Evolutionary conservation across 495 filamentous ascomycete species (phyloP).

Genomic region (Cryomyces minteri): DNA sequence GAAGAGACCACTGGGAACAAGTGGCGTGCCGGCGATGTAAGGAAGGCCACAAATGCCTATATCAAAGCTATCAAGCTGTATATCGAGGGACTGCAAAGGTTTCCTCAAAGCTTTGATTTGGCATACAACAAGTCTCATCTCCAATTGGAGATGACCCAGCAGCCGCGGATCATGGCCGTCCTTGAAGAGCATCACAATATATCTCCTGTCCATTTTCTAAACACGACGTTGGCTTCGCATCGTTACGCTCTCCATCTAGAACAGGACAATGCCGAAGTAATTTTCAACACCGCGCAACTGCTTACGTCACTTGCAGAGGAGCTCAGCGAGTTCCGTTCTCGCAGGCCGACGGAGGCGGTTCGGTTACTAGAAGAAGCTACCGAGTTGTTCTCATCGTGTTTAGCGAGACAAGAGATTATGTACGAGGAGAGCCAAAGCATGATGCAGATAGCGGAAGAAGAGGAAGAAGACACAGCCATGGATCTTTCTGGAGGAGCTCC

Average conservation of each 20-base stretch:
- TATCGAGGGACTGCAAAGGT: slow-evolving; percentile 36
- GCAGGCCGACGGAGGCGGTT: slow-evolving; percentile 8
- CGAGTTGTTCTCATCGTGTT: slow-evolving; percentile 42
- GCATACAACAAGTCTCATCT: slow-evolving; percentile 58
- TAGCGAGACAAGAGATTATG: slow-evolving; percentile 36
- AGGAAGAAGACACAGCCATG: slow-evolving; percentile 8
- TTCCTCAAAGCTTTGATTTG: slow-evolving; percentile 42
- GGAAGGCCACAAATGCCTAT: slow-evolving; percentile 50
- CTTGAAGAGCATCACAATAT: slow-evolving; percentile 1
- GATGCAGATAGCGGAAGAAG: slow-evolving; percentile 21
- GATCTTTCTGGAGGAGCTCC: slow-evolving; percentile 2
- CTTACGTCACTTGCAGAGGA: slow-evolving; percentile 44
- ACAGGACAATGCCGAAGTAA: slow-evolving; percentile 40
- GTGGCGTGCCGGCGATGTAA: slow-evolving; percentile 53
- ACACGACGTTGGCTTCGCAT: slow-evolving; percentile 38
- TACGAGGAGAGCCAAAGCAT: slow-evolving; percentile 32
- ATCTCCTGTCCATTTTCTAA: slow-evolving; percentile 25
- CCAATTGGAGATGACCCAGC: slow-evolving; percentile 46
- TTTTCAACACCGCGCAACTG: slow-evolving; percentile 55
- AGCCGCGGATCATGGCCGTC: slow-evolving; percentile 30
- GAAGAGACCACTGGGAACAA: slow-evolving; percentile 54
- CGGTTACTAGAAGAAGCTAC: slow-evolving; percentile 40
- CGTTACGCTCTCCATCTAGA: slow-evolving; percentile 36
- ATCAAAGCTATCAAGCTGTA: slow-evolving; percentile 46
- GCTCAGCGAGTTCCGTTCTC: slow-evolving; percentile 19